Evolutionary conservation across 495 filamentous ascomycete species (phyloP), one percentile per base, ranked within the genome.

Genomic region (Cairneyella variabilis): DNA sequence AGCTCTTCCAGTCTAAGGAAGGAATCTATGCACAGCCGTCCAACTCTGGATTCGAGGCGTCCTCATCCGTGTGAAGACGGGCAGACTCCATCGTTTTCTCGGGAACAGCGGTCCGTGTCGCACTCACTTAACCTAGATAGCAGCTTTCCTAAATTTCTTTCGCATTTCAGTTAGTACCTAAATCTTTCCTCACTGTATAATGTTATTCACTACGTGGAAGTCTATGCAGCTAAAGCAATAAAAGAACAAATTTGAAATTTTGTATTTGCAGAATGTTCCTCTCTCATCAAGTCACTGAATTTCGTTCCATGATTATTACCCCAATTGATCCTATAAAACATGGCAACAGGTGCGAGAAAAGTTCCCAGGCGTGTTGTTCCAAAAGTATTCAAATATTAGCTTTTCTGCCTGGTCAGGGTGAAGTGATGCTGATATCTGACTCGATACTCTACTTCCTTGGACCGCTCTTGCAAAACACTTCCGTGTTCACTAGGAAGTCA

Each of bases 71-170:
- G 23, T 26, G 22, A 30, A 18, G 7, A 47, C 30, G 23, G 27
- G 44, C 21, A 9, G 11, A 32, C 44, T 47, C 6, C 23, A n/a
- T n/a, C 25, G 10, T 47, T 47, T 45, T 45, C 22, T 9, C 1
- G n/a, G 27, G 44, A 27, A 47, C 12, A 30, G 44, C 14, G 1
- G 42, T 45, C 42, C 11, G 21, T 25, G 21, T 5, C 42, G 42
- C 42, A 45, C 42, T 45, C 42, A 34, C n/a, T 9, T 34, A 45
- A 45, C 10, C 2, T 45, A 45, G 42, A 45, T 25, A 45, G 42
- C 42, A 45, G 42, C 42, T 25, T 20, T 45, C n/a, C 20, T 45
- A 34, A 45, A 45, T 45, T 45, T 45, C 42, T 45, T 3, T 26
- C 42, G 21, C 42, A 45, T 45, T 45, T 45, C 21, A 45, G 10